These are phyloP conservation scores for Sphagnurus paluster DNA, from an alignment of 1,284 basidiomycete species.

Conservation along the genomic window DNA sequence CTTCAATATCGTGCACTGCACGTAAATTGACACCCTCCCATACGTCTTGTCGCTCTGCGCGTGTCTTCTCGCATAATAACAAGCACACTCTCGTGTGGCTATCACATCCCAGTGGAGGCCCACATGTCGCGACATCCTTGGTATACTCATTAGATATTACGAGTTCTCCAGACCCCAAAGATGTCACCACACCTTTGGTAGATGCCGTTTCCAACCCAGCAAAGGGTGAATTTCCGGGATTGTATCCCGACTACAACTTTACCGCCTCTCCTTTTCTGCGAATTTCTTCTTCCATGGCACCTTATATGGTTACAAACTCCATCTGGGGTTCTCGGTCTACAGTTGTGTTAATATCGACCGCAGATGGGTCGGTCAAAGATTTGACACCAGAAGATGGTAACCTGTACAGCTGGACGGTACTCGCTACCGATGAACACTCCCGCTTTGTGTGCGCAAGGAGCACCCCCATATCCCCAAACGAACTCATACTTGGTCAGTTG, in stretches of 20 bases:
- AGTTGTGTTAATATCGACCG: constrained; percentile 42
- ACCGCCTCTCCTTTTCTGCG: constrained; percentile 44
- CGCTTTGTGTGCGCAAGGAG: constrained; percentile 53
- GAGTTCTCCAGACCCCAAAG: constrained; percentile 16
- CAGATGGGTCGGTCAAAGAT: constrained; percentile 38
- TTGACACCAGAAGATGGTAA: constrained; percentile 39
- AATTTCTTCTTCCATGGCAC: constrained; percentile 19
- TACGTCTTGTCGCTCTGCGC: constrained; percentile 60
- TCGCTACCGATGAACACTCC: constrained; percentile 49
- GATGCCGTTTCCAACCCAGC: constrained; percentile 39
- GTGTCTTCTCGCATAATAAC: constrained; percentile 33
- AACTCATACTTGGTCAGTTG: constrained; percentile 51
- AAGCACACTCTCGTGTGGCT: constrained; percentile 51
- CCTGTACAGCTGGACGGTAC: constrained; percentile 51
- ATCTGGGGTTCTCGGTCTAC: constrained; percentile 53
- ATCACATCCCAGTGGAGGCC: constrained; percentile 53
- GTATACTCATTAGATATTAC: constrained; percentile 46
- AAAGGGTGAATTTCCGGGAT: constrained; percentile 54
- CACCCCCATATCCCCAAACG: constrained; percentile 45
- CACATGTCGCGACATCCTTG: constrained; percentile 58
- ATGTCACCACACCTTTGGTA: constrained; percentile 29
- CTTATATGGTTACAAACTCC: constrained; percentile 45
- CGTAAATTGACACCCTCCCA: constrained; percentile 41
- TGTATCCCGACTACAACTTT: constrained; percentile 58
- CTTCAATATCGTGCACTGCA: constrained; percentile 20